These are phyloP conservation scores for Syzygium malaccense DNA, from an alignment of 441 rosid species.

Conservation along the genomic window DNA sequence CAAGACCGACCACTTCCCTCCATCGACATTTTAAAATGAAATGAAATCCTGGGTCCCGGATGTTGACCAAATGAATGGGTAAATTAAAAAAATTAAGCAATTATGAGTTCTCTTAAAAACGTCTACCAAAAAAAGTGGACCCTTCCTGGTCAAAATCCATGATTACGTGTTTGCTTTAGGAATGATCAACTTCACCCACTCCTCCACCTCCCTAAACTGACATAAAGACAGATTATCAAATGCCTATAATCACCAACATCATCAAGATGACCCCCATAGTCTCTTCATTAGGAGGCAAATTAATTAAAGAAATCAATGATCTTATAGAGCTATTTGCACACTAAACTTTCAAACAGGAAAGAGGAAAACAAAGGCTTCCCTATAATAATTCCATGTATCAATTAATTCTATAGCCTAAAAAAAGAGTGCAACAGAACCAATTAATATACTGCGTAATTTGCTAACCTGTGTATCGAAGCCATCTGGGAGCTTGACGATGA, in stretches of 20 bases:
- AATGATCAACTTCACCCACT: conserved; percentile 28
- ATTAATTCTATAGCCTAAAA: background rate
- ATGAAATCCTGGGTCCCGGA: conserved; percentile 13
- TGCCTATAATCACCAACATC: background rate
- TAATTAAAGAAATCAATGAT: background rate
- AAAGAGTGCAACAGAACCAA: background rate
- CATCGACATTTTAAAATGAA: conserved; percentile 38
- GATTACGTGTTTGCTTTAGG: conserved; percentile 25
- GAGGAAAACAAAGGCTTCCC: background rate
- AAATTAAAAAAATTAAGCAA: conserved; percentile 11
- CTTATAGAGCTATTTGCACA: background rate
- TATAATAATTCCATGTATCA: background rate
- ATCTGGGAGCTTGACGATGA: conserved; percentile 88
- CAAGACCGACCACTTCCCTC: conserved; percentile 36
- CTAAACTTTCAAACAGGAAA: background rate
- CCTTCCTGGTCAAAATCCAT: conserved; percentile 35
- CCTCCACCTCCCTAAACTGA: conserved; percentile 26
- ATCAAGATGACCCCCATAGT: background rate
- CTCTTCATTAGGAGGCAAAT: background rate
- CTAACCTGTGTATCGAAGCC: conserved; percentile 94
- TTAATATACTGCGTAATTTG: background rate
- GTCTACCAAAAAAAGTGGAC: conserved; percentile 13
- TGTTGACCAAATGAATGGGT: conserved; percentile 41
- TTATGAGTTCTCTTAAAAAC: conserved; percentile 6
- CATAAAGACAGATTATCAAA: conserved; percentile 16